Evolutionary conservation across 352 stramenopile genomes (phyloP), one percentile per base, ranked within the genome.

Genomic region (Globisporangium polare): DNA sequence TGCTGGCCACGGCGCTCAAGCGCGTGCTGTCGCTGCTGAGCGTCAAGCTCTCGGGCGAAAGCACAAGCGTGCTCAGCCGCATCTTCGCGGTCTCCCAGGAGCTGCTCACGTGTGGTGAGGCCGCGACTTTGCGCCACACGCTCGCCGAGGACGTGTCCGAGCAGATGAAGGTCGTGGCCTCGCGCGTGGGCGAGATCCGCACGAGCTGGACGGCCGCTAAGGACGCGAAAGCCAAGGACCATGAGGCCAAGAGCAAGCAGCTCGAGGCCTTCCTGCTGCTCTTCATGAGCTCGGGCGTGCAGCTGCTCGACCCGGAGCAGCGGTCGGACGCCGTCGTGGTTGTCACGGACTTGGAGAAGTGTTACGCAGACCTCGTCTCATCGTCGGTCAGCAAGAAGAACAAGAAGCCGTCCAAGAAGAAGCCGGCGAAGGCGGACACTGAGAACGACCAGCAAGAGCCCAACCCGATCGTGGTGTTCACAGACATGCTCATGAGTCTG

Each of bases 401-500:
- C 42, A 83, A 74, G 49, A 46, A 55, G 29, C 13, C 49, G 17
- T 2, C 26, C 7, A 74, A 77, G 53, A 73, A 77, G 55, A 65
- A 31, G 15, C 35, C 59, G 46, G 84, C 80, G 64, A 68, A 72
- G 29, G 47, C 26, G 39, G 37, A 20, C 29, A 29, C 58, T 20
- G 52, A 42, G 20, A 55, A 53, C 1, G 63, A 72, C 8, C 50
- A 57, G 0, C 50, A 57, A 0, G 41, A 72, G 42, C 63, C 75
- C 17, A 73, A 91, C 20, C 77, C 84, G 8, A 71, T 94, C 18
- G 77, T 90, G 20, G 86, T 95, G 63, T 72, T 95, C 15, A 91
- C 79, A 15, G 86, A 95, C 68, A 63, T 94, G 73, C 66, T 95
- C 49, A 63, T 95, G 71, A 90, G 82, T 75, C 63, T 94, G 66